Evolutionary conservation across 257 asterid genomes (phyloP).

Genomic region (Hygrophila difformis): DNA sequence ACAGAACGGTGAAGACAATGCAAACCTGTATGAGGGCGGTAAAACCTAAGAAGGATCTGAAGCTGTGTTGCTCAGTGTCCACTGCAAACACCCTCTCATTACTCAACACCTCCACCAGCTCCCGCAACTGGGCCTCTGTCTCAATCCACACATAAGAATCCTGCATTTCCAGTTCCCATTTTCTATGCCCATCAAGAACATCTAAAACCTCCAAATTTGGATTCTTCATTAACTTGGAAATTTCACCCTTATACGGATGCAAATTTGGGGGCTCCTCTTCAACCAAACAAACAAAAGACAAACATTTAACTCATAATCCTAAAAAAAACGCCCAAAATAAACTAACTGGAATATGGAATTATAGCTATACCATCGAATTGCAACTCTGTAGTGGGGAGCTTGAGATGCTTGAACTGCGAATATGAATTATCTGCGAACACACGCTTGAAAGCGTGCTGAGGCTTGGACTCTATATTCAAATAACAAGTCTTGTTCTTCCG

Average conservation of each 20-base stretch:
- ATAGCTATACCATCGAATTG: constrained; percentile 33
- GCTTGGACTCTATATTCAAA: constrained; percentile 47
- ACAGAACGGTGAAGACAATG: not conserved
- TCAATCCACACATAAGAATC: constrained; percentile 60
- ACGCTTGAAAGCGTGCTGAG: constrained; percentile 66
- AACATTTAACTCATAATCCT: too few relatives aligned
- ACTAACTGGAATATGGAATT: too few relatives aligned
- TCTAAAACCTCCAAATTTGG: constrained; percentile 40
- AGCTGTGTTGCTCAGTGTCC: constrained; percentile 91
- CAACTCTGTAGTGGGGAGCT: constrained; percentile 20
- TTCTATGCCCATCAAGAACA: constrained; percentile 29
- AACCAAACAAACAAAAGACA: too few relatives aligned
- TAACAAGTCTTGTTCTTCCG: constrained; percentile 44
- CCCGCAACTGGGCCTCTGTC: constrained; percentile 39
- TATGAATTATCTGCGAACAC: constrained; percentile 76
- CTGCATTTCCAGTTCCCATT: constrained; percentile 32
- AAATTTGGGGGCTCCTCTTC: constrained; percentile 41
- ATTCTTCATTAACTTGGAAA: constrained; percentile 44
- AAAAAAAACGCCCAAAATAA: too few relatives aligned
- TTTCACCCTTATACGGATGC: constrained; percentile 71
- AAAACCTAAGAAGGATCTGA: constrained; percentile 83
- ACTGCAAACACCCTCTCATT: constrained; percentile 69
- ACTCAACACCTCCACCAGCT: constrained; percentile 54
- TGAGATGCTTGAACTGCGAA: constrained; percentile 75
- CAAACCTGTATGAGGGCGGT: constrained; percentile 86